phyloP scores from a whole-genome alignment of 177 flowering plant genomes.

The Vitis hybrid region DNA sequence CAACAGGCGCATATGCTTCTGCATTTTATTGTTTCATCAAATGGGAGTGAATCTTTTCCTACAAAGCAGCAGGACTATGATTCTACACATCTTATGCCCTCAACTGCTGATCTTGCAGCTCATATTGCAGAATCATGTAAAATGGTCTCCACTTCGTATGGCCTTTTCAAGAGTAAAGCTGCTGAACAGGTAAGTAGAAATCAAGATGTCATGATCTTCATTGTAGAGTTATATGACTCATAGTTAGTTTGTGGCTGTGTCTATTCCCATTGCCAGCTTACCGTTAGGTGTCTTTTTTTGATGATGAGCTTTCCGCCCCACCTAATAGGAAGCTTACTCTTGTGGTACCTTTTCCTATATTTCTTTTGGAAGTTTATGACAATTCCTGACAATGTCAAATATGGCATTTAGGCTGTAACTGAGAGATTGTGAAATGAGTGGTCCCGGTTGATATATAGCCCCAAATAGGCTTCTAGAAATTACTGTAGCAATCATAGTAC shows the following conservation, averaged over 20 bases:
- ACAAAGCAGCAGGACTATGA: constrained; percentile 26
- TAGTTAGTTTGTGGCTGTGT: not conserved
- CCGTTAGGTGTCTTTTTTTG: no score
- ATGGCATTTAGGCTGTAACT: no score
- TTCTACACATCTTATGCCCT: constrained; percentile 20
- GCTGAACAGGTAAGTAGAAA: constrained; percentile 69
- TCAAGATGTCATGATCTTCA: not conserved
- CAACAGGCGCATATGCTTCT: constrained; percentile 88
- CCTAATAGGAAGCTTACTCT: no score
- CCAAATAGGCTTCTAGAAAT: no score
- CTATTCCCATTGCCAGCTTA: not conserved
- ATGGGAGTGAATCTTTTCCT: constrained; percentile 15
- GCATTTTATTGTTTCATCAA: constrained; percentile 66
- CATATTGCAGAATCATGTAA: constrained; percentile 79
- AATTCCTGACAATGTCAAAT: no score
- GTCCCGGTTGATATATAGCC: no score
- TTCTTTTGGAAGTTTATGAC: no score
- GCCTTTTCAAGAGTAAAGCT: constrained; percentile 74
- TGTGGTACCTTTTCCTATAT: no score
- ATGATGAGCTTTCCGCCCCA: no score
- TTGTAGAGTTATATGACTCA: no score
- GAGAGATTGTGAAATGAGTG: no score
- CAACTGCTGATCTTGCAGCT: constrained; percentile 47
- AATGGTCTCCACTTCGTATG: constrained; percentile 73
- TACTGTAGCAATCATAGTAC: no score